Base-by-base conservation (phyloP, 306 rosid genomes). In the Ormosia semicastrata region DNA sequence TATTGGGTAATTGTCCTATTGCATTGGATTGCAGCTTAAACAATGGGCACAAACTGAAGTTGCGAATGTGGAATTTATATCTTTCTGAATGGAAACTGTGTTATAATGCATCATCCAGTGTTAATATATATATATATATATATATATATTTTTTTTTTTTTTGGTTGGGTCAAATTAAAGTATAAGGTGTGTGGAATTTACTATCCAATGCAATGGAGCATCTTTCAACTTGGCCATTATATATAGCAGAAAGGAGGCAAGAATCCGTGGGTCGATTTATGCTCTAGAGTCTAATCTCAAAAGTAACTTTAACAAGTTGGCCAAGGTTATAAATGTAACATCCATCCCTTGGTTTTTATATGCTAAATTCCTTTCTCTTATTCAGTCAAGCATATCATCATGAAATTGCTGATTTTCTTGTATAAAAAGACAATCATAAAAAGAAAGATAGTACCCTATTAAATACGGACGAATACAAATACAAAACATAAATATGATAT, bases 201-300 rank as follows among this genome's bases (percentile, higher is more conserved):
- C 15, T 7, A 6, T 82, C 15, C 9, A 75, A 57, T 44, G 44
- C n/a, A 43, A 43, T 14, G 5, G 37, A 65, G 68, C 77, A 76
- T 83, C 82, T 76, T 83, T 66, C 86, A 50, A 71, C 14, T 70
- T 60, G 73, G 68, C 65, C 67, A 68, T 69, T 76, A 8, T 8
- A 8, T 8, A 33, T 34, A 13, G 17, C 54, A 77, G 52, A 65
- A 64, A 77, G 73, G n/a, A 24, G 12, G 30, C 14, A 49, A 76
- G 72, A 32, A 62, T 46, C 83, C 1, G 30, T 7, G 14, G 46
- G 46, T 44, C 57, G 67, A 78, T 65, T 77, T 77, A n/a, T 34
- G 53, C 71, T 76, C 33, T 15, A 18, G 30, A 14, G 14, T 4
- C 3, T 52, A 52, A 33, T 17, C n/a, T 66, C 9, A 10, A 39